These are phyloP conservation scores for Auricularia sp. DNA, from an alignment of 768 basidiomycete species.

Conservation along the genomic window DNA sequence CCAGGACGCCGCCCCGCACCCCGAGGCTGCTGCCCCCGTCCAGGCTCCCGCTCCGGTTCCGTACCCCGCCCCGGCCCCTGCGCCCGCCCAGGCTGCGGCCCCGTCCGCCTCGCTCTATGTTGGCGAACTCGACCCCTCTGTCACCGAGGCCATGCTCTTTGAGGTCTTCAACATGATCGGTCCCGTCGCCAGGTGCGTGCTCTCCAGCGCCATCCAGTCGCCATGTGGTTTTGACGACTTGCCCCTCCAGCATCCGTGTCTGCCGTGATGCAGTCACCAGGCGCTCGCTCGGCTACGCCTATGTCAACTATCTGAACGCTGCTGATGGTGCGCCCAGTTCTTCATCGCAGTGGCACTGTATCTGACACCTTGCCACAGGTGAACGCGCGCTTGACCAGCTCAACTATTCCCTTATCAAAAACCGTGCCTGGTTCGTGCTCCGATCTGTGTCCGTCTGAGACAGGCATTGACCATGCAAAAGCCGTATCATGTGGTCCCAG, in stretches of 20 bases:
- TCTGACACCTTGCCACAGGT: constrained; percentile 34
- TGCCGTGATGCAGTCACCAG: constrained; percentile 99
- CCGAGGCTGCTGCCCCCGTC: constrained; percentile 13
- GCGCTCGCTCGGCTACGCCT: constrained; percentile 98
- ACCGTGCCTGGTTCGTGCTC: constrained; percentile 72
- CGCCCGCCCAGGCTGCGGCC: constrained; percentile 44
- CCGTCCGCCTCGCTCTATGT: constrained; percentile 96
- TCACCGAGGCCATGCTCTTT: constrained; percentile 99
- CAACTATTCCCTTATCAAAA: constrained; percentile 98
- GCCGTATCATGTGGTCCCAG: constrained; percentile 99
- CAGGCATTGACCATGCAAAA: constrained; percentile 20
- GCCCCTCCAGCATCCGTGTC: constrained; percentile 74
- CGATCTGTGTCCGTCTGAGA: background rate
- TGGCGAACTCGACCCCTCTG: constrained; percentile 94
- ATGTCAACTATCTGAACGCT: constrained; percentile 97
- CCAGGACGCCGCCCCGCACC: constrained; percentile 9
- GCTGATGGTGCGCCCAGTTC: constrained; percentile 60
- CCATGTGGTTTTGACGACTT: background rate
- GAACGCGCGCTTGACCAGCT: constrained; percentile 98
- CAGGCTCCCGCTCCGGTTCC: constrained; percentile 51
- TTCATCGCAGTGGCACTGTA: background rate
- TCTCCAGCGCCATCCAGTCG: too few species aligned
- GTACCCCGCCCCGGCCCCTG: constrained; percentile 43
- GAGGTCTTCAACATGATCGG: constrained; percentile 99
- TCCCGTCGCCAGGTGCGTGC: constrained; percentile 83